Percentiles rank a stretch among this genome's conserved stretches.
These are phyloP conservation scores for Myxozyma udenii DNA, from an alignment of 805 yeast genomes.

Conservation along the genomic window DNA sequence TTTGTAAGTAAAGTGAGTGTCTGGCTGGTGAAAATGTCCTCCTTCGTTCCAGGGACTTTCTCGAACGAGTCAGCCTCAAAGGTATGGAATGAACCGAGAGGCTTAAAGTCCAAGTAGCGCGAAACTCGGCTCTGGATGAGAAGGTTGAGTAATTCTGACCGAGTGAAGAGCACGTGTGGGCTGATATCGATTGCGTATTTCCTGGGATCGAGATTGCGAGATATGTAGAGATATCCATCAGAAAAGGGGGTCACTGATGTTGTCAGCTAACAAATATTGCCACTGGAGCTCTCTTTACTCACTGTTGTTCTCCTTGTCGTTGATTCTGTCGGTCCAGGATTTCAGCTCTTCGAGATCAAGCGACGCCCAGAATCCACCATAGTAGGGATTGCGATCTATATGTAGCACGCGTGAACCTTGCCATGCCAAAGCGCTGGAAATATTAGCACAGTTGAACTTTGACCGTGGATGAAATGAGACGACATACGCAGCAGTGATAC, in stretches of 20 bases:
- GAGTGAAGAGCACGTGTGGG: conserved; percentile 85
- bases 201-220: conserved; percentile 60
- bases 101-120: conserved; percentile 87
- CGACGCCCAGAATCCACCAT: conserved; percentile 87
- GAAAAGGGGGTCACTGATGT: conserved; percentile 40
- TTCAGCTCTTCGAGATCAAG: conserved; percentile 81
- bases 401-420: conserved; percentile 95
- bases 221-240: conserved; percentile 78
- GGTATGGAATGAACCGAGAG: conserved; percentile 86
- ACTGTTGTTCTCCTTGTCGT: conserved; percentile 36
- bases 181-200: conserved; percentile 85
- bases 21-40: conserved; percentile 90
- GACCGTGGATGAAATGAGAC: background rate
- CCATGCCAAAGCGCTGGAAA: conserved; percentile 81
- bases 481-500: conserved; percentile 70
- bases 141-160: conserved; percentile 77
- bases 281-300: conserved; percentile 1
- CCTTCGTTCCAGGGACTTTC: conserved; percentile 79
- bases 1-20: conserved; percentile 69
- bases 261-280: background rate
- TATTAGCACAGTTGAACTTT: background rate
- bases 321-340: conserved; percentile 72
- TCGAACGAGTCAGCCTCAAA: conserved; percentile 88
- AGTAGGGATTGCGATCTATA: conserved; percentile 76
- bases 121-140: conserved; percentile 82